phyloP scores from a whole-genome alignment of 345 rosid genomes.

The Eutrema japonicum region DNA sequence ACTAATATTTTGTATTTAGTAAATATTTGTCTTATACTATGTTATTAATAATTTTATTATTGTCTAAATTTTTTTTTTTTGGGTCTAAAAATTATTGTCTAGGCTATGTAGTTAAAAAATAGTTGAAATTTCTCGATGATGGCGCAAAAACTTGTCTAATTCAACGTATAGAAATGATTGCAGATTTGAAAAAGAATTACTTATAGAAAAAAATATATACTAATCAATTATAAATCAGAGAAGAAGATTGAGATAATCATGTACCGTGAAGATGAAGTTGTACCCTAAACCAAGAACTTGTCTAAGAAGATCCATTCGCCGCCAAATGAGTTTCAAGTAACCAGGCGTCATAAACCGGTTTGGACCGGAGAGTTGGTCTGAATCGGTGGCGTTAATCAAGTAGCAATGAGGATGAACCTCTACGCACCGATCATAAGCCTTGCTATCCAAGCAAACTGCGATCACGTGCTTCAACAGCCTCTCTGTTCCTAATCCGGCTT shows the following conservation, averaged over 20 bases:
- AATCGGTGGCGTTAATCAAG: constrained; percentile 42
- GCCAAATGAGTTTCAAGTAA: constrained; percentile 76
- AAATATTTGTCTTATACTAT: neutral
- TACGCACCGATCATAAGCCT: constrained; percentile 56
- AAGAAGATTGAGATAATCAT: neutral
- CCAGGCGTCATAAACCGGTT: constrained; percentile 60
- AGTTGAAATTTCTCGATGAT: neutral
- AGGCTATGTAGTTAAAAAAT: neutral
- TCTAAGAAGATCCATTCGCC: constrained; percentile 56
- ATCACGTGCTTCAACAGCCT: constrained; percentile 58
- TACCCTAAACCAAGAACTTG: constrained; percentile 61
- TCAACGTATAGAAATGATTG: neutral
- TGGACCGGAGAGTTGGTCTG: constrained; percentile 46
- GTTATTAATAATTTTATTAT: neutral
- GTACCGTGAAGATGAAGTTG: constrained; percentile 74
- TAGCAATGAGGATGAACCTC: constrained; percentile 60
- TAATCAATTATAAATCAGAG: constrained; percentile 1
- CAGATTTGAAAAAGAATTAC: neutral
- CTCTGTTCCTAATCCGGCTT: constrained; percentile 49
- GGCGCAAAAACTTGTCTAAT: neutral
- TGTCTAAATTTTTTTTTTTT: no score
- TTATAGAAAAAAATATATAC: neutral
- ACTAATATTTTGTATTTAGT: neutral
- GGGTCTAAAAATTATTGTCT: no score
- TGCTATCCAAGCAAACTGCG: constrained; percentile 54